Base-by-base conservation (phyloP, 2,329 filamentous ascomycete genomes). In the Dothistroma pini region DNA sequence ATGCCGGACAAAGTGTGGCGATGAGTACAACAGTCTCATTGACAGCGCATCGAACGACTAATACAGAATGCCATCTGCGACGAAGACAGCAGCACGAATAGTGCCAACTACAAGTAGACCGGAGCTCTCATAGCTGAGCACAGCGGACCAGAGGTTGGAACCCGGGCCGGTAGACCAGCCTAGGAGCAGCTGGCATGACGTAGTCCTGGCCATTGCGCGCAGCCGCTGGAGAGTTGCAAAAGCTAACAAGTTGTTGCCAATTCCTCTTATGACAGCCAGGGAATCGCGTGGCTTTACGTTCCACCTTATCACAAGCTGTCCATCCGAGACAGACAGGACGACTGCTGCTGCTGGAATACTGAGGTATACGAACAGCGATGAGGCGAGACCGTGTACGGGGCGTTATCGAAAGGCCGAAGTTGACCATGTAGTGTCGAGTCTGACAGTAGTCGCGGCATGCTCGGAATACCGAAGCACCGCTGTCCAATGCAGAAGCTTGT, bases 221-320 rank as follows among this genome's bases (percentile, higher is more conserved):
- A 54, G n/a, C 54, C 59, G 57, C 21, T 61, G 59, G 10, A 60
- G 21, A 11, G 54, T 49, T 2, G 59, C 59, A 35, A 61, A 61
- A 9, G 44, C 59, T 5, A 61, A 50, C 9, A 54, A 38, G 32
- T 61, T 61, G 29, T 61, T 61, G 16, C 59, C 59, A 32, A 61
- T 57, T 8, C 59, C 59, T 25, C 49, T 57, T 34, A 61, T 25
- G 10, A 61, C 54, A 6, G 59, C 50, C 12, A 61, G 52, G 54
- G 54, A 61, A 22, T 54, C 59, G 31, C 49, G 57, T 14, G 59
- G 59, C 31, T 61, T 48, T 4, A 61, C 29, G 16, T 38, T 48
- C 59, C 59, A 61, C 10, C 47, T 25, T 2, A 34, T 25, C 2
- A 57, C 59, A 11, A 54, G 48, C 22, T 57, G 49, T 1, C 59